Conservation (phyloP, 306 rosid genomes). For the Coriaria nepalensis region DNA sequence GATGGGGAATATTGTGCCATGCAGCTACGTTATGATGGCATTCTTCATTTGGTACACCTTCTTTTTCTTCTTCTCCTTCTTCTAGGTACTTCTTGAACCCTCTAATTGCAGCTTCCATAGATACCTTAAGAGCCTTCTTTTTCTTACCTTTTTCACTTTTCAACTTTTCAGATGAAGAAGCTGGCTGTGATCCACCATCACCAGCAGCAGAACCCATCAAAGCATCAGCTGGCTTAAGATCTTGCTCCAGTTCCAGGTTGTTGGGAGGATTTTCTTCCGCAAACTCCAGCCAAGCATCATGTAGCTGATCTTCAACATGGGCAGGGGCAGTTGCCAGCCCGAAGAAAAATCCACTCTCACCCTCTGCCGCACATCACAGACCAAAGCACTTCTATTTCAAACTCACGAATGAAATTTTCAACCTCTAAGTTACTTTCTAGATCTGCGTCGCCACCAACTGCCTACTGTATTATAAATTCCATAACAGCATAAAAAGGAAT, state of each 20-base stretch:
- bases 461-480: too few species aligned
- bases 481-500: too few species aligned
- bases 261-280: slow-evolving; percentile 42
- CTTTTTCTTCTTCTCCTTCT: slow-evolving; percentile 32
- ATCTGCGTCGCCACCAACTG: too few species aligned
- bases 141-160: slow-evolving; percentile 13
- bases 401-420: too few species aligned
- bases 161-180: slow-evolving; percentile 11
- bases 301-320: slow-evolving; percentile 77
- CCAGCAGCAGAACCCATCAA: slow-evolving; percentile 55
- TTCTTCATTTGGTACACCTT: slow-evolving; percentile 19
- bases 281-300: slow-evolving; percentile 94
- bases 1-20: slow-evolving; percentile 89
- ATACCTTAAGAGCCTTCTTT: slow-evolving; percentile 58
- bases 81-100: slow-evolving; percentile 50
- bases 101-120: slow-evolving; percentile 92
- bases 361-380: slow-evolving; percentile 32
- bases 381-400: background rate
- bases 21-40: slow-evolving; percentile 64
- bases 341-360: slow-evolving; percentile 56
- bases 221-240: slow-evolving; percentile 36
- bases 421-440: too few species aligned
- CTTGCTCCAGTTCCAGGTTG: slow-evolving; percentile 21
- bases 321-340: slow-evolving; percentile 96
- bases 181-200: slow-evolving; percentile 67